Conservation (phyloP, 108 stramenopile genomes). For the Cyclotella sp. region DNA sequence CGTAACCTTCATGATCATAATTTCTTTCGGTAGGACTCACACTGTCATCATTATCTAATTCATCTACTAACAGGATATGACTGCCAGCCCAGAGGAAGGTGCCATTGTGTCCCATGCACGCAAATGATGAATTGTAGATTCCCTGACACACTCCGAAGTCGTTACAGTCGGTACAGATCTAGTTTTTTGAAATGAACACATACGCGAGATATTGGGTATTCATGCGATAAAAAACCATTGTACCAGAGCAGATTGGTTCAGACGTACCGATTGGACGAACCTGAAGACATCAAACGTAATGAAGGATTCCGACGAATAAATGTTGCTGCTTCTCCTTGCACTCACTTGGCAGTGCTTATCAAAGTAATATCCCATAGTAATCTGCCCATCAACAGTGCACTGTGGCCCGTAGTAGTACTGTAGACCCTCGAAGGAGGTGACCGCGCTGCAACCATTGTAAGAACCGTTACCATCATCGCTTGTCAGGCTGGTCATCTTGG, state of each 20-base stretch:
- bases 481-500: not conserved
- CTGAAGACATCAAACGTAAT: not conserved
- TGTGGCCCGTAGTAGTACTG: conserved; percentile 4
- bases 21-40: not conserved
- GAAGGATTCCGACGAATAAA: conserved; percentile 1
- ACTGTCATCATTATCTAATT: not conserved
- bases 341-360: not conserved
- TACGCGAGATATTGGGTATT: not conserved
- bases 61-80: not conserved
- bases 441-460: conserved; percentile 1
- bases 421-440: not conserved
- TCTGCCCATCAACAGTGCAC: not conserved
- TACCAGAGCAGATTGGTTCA: no score
- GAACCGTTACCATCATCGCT: not conserved
- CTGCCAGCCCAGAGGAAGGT: not conserved
- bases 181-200: not conserved
- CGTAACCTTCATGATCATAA: not conserved
- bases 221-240: not conserved
- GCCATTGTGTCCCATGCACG: not conserved
- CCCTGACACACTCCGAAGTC: not conserved
- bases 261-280: conserved; percentile 1
- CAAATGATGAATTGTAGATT: conserved; percentile 5
- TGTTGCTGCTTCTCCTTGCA: not conserved
- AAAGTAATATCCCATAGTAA: conserved; percentile 7
- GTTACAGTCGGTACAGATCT: not conserved